Conservation (phyloP, 2,329 filamentous ascomycete species). For the Diaporthe citriasiana region DNA sequence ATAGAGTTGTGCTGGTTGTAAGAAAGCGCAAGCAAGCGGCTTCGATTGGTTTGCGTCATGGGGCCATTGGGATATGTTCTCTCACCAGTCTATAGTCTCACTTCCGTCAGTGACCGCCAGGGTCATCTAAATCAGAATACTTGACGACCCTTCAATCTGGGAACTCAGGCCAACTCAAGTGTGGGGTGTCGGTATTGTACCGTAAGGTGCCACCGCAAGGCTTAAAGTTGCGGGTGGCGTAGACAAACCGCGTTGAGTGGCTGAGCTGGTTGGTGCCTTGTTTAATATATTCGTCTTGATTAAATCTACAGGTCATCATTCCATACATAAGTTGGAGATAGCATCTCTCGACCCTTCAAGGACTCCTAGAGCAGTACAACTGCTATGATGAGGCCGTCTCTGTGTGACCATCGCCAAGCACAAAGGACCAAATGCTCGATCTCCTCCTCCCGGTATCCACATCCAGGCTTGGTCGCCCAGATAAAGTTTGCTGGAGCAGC, state of each 20-base stretch:
- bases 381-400: background rate
- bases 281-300: background rate
- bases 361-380: background rate
- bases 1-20: background rate
- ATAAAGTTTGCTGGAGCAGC: background rate
- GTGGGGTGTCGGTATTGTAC: background rate
- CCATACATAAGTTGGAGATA: no score
- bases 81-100: background rate
- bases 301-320: no score
- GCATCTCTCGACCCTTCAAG: no score
- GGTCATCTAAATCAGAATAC: background rate
- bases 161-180: background rate
- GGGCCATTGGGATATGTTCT: no score
- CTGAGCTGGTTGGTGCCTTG: background rate
- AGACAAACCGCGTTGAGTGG: no score
- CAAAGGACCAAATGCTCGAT: conserved; percentile 16
- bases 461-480: background rate
- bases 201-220: background rate
- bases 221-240: background rate
- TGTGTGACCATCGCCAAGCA: background rate
- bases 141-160: no score
- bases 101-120: background rate
- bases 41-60: background rate
- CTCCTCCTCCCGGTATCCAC: background rate
- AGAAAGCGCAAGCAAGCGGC: background rate